Percentiles rank a stretch among this genome's conserved stretches.
Evolutionary conservation across 768 basidiomycete genomes (phyloP).

Genomic region (Kondoa malvinella): DNA sequence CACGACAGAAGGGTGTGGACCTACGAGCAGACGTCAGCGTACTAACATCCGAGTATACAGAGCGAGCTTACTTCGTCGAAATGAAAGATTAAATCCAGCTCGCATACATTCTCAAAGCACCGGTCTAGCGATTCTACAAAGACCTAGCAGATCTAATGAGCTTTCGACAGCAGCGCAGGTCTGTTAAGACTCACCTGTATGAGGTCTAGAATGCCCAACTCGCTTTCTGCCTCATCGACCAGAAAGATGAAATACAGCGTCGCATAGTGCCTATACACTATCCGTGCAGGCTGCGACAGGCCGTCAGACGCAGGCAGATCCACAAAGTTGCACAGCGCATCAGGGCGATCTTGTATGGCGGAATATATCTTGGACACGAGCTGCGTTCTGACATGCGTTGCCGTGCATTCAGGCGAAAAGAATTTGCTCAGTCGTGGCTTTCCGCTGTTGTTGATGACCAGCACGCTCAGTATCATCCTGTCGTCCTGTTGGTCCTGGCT

Average conservation of each 20-base stretch:
- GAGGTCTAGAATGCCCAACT: slow-evolving; percentile 83
- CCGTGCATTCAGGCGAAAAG: slow-evolving; percentile 42
- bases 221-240: slow-evolving; percentile 88
- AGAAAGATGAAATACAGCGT: slow-evolving; percentile 95
- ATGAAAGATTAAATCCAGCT: slow-evolving; percentile 93
- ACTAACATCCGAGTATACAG: not conserved
- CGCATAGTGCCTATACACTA: slow-evolving; percentile 89
- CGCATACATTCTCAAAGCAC: slow-evolving; percentile 95
- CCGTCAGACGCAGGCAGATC: slow-evolving; percentile 41
- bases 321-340: slow-evolving; percentile 82
- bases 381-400: slow-evolving; percentile 24
- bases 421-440: slow-evolving; percentile 70
- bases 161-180: not conserved
- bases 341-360: slow-evolving; percentile 62
- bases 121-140: slow-evolving; percentile 93
- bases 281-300: slow-evolving; percentile 40
- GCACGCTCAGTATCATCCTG: slow-evolving; percentile 21
- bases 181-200: slow-evolving; percentile 52
- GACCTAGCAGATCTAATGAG: slow-evolving; percentile 43
- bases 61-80: slow-evolving; percentile 73
- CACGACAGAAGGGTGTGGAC: slow-evolving; percentile 91
- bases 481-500: not conserved
- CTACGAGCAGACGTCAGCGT: slow-evolving; percentile 34
- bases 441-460: slow-evolving; percentile 84
- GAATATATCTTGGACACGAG: slow-evolving; percentile 79